A percentile compares a stretch with the other conserved stretches of the same genome.
These are phyloP conservation scores for Fusarium ramigenum DNA, from an alignment of 2,329 filamentous ascomycete genomes.

Conservation along the genomic window DNA sequence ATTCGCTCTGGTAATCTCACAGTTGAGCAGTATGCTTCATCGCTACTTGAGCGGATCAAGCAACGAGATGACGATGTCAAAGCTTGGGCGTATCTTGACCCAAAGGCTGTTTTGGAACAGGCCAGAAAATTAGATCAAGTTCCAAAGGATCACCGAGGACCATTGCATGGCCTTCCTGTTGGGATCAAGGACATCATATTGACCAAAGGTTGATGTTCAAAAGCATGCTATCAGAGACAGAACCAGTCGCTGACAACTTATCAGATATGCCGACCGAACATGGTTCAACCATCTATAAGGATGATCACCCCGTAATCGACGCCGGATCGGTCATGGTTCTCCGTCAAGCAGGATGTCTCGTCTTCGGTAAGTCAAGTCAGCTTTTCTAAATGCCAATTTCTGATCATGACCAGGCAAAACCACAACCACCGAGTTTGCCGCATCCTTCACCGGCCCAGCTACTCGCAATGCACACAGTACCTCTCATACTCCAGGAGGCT, in stretches of 20 bases:
- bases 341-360: slow-evolving; percentile 62
- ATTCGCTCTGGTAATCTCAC: slow-evolving; percentile 55
- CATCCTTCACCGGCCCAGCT: slow-evolving; percentile 57
- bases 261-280: slow-evolving; percentile 64
- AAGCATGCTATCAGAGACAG: no score
- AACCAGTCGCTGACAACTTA: not conserved
- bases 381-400: slow-evolving; percentile 54
- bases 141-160: slow-evolving; percentile 57
- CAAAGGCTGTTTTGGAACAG: slow-evolving; percentile 55
- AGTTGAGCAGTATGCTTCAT: slow-evolving; percentile 60
- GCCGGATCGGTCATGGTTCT: slow-evolving; percentile 61
- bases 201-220: slow-evolving; percentile 59
- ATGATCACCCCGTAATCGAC: slow-evolving; percentile 56
- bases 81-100: slow-evolving; percentile 61
- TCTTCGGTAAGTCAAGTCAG: slow-evolving; percentile 55
- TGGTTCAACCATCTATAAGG: slow-evolving; percentile 62
- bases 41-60: slow-evolving; percentile 56
- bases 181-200: slow-evolving; percentile 69
- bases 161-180: slow-evolving; percentile 65
- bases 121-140: slow-evolving; percentile 61
- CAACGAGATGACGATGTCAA: slow-evolving; percentile 55
- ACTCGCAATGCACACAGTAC: slow-evolving; percentile 70
- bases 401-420: slow-evolving; percentile 57
- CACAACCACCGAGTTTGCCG: slow-evolving; percentile 64
- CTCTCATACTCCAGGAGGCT: slow-evolving; percentile 70